Percentiles rank a stretch among this genome's conserved stretches.
phyloP scores from a whole-genome alignment of 352 stramenopile species.

The Blastocystis sp. region DNA sequence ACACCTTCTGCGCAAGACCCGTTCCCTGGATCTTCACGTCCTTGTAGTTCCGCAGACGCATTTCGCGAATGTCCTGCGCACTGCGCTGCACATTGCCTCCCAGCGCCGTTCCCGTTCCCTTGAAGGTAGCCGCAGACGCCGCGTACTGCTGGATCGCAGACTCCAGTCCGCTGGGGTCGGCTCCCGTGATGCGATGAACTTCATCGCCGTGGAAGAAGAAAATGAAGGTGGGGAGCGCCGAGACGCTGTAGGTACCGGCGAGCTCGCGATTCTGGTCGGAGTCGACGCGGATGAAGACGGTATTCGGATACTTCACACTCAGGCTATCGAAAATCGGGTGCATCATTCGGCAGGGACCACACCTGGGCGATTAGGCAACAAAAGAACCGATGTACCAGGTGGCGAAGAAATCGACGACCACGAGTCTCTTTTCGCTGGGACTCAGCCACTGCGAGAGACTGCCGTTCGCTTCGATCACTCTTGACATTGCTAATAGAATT shows the following conservation, averaged over 20 bases:
- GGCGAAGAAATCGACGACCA: constrained; percentile 49
- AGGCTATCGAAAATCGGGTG: constrained; percentile 52
- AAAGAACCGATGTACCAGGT: background rate
- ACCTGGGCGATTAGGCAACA: background rate
- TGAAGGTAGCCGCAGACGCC: background rate
- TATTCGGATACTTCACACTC: constrained; percentile 35
- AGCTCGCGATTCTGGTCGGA: background rate
- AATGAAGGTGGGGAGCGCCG: constrained; percentile 13
- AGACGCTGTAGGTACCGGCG: constrained; percentile 5
- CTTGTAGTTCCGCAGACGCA: constrained; percentile 29
- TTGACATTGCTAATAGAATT: constrained; percentile 22
- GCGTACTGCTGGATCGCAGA: constrained; percentile 15
- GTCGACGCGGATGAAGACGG: constrained; percentile 49
- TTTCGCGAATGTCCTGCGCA: background rate
- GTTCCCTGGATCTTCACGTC: constrained; percentile 2
- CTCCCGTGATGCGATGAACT: constrained; percentile 11
- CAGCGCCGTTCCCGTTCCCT: constrained; percentile 1
- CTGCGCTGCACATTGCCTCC: background rate
- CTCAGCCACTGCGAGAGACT: constrained; percentile 29
- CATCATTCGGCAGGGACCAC: constrained; percentile 48
- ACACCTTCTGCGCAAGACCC: background rate
- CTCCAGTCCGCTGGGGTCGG: background rate
- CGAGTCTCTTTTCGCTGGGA: background rate
- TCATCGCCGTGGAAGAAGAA: constrained; percentile 23
- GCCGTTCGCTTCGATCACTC: constrained; percentile 18